phyloP scores from a whole-genome alignment of 2,329 filamentous ascomycete genomes.

The Mycosphaerella sp. region DNA sequence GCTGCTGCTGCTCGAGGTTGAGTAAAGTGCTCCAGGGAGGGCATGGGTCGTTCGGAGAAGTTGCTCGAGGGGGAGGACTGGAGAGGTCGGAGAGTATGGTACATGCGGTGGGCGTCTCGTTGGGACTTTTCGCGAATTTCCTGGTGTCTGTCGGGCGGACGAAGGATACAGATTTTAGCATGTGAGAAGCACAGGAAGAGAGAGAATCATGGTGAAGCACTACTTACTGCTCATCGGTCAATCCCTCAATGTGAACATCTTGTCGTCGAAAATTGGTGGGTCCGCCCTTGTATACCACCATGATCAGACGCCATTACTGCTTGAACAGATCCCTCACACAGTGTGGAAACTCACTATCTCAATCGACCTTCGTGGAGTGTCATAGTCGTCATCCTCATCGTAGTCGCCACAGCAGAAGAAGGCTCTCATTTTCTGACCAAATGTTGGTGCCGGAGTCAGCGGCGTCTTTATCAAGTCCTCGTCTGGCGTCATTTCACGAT shows the following conservation, averaged over 20 bases:
- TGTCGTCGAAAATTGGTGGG: constrained; percentile 33
- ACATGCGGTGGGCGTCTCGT: constrained; percentile 29
- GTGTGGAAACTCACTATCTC: constrained; percentile 23
- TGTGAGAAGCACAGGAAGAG: not conserved
- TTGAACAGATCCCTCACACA: too few relatives aligned
- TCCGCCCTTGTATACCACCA: constrained; percentile 21
- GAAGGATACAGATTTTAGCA: not conserved
- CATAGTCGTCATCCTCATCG: constrained; percentile 25
- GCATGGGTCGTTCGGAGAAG: constrained; percentile 26
- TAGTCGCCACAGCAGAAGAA: constrained; percentile 24
- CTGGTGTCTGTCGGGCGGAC: not conserved
- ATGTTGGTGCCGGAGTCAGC: constrained; percentile 10
- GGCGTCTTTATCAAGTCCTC: not conserved
- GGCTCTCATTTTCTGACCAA: constrained; percentile 19
- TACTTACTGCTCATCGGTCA: constrained; percentile 29
- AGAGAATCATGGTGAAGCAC: not conserved
- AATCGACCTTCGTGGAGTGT: constrained; percentile 18
- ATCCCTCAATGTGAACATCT: constrained; percentile 30
- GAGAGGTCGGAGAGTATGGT: constrained; percentile 27
- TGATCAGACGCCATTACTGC: not conserved
- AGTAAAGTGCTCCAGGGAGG: constrained; percentile 28
- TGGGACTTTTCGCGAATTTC: constrained; percentile 31
- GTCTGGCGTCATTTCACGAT: constrained; percentile 4
- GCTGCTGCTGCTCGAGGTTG: constrained; percentile 27
- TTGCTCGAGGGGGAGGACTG: constrained; percentile 28